Evolutionary conservation across 805 yeast genomes (phyloP).

Genomic region (Candida krabiensis): DNA sequence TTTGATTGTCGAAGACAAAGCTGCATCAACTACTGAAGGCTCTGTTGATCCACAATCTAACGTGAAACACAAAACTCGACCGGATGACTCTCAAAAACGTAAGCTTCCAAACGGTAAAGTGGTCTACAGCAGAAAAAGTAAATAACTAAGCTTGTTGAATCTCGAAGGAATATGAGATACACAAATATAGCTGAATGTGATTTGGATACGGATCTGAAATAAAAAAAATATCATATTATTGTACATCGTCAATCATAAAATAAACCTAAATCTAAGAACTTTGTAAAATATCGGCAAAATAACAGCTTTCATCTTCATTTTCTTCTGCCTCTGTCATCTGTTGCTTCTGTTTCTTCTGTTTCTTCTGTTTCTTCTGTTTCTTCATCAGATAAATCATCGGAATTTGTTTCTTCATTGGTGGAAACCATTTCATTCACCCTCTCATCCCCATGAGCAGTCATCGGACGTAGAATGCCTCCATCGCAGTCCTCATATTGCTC

Average conservation of each 20-base stretch:
- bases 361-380: no score
- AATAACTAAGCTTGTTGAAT: not conserved
- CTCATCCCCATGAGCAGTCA: conserved; percentile 18
- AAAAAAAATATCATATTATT: not conserved
- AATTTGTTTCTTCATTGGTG: conserved; percentile 1
- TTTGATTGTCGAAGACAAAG: conserved; percentile 3
- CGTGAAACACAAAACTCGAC: not conserved
- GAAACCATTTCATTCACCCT: conserved; percentile 2
- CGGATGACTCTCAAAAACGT: conserved; percentile 28
- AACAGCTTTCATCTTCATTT: conserved; percentile 12
- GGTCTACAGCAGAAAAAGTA: conserved; percentile 31
- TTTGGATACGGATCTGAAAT: not conserved
- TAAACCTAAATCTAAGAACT: not conserved
- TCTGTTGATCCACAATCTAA: not conserved
- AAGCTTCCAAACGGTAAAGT: conserved; percentile 65
- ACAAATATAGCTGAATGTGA: no score
- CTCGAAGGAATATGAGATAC: no score
- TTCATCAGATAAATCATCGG: not conserved
- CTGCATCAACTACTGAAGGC: no score
- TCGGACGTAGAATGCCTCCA: conserved; percentile 39
- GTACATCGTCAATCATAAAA: not conserved
- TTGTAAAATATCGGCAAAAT: conserved; percentile 2
- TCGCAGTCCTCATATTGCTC: conserved; percentile 19
- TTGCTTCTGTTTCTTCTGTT: no score
- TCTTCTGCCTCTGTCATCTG: conserved; percentile 16